Percentiles rank a stretch among this genome's conserved stretches.
Conservation (phyloP, 768 basidiomycete genomes). For the Rhizopogon rudus region DNA sequence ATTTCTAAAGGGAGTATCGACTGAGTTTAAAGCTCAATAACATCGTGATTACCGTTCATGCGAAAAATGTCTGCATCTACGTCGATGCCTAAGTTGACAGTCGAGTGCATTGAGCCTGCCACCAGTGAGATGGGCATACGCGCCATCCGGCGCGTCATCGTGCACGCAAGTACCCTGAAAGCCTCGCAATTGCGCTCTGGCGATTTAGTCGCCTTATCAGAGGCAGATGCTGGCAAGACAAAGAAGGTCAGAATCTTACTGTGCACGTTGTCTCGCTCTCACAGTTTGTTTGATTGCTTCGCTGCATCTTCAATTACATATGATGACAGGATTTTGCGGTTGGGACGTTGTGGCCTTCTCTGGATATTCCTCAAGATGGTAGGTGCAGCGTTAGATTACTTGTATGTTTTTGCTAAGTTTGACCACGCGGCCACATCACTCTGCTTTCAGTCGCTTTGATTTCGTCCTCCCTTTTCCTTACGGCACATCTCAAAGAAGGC, state of each 20-base stretch:
- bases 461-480: constrained; percentile 55
- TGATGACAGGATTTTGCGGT: constrained; percentile 52
- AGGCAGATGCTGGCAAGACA: constrained; percentile 26
- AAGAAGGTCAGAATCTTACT: constrained; percentile 30
- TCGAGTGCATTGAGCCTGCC: neutral
- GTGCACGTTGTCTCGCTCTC: constrained; percentile 5
- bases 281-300: constrained; percentile 3
- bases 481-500: constrained; percentile 51
- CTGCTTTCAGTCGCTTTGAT: constrained; percentile 44
- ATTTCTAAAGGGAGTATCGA: no score
- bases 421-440: constrained; percentile 5
- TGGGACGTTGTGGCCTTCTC: constrained; percentile 74
- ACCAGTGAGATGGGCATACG: constrained; percentile 22
- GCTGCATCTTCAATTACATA: constrained; percentile 9
- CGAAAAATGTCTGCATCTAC: neutral
- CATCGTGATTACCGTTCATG: neutral
- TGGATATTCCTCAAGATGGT: constrained; percentile 57
- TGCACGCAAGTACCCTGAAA: constrained; percentile 61
- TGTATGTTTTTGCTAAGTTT: constrained; percentile 8
- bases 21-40: neutral
- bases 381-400: constrained; percentile 23
- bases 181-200: constrained; percentile 59
- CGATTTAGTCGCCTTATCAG: constrained; percentile 57
- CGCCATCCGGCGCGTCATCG: constrained; percentile 55
- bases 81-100: neutral